phyloP scores from a whole-genome alignment of 495 filamentous ascomycete genomes.

The Annulohypoxylon maeteangense region DNA sequence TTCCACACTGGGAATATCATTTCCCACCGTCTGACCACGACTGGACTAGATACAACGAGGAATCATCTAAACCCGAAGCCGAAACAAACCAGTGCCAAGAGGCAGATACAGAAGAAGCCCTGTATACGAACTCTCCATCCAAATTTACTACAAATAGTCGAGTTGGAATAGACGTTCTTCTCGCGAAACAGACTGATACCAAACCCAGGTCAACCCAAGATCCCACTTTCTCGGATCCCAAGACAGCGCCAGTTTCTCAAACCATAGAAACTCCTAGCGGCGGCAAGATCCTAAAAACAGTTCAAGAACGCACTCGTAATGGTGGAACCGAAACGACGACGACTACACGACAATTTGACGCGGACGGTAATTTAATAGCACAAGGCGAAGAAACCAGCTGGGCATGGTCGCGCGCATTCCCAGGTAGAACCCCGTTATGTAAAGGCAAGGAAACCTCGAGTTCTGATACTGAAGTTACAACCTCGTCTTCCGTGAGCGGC shows the following conservation, averaged over 20 bases:
- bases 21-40: not conserved
- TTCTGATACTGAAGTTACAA: constrained; percentile 5
- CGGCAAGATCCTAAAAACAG: constrained; percentile 35
- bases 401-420: constrained; percentile 11
- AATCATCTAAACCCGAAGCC: not conserved
- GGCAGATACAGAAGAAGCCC: constrained; percentile 31
- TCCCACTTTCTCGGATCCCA: not conserved
- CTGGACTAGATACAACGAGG: not conserved
- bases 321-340: constrained; percentile 24
- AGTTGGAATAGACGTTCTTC: not conserved
- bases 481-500: not conserved
- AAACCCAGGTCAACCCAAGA: not conserved
- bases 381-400: constrained; percentile 11
- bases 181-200: not conserved
- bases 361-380: constrained; percentile 34
- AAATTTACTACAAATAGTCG: constrained; percentile 7
- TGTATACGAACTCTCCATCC: constrained; percentile 25
- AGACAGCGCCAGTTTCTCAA: constrained; percentile 14
- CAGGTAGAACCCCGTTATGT: not conserved
- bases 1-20: constrained; percentile 14
- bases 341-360: constrained; percentile 23
- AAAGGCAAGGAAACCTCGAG: not conserved
- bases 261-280: constrained; percentile 38
- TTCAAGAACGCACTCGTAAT: constrained; percentile 2
- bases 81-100: constrained; percentile 11